Percentiles rank a stretch among this genome's conserved stretches.
These are phyloP conservation scores for barrel medic (Medicago truncatula) DNA, from an alignment of 306 rosid species.

Conservation along the genomic window DNA sequence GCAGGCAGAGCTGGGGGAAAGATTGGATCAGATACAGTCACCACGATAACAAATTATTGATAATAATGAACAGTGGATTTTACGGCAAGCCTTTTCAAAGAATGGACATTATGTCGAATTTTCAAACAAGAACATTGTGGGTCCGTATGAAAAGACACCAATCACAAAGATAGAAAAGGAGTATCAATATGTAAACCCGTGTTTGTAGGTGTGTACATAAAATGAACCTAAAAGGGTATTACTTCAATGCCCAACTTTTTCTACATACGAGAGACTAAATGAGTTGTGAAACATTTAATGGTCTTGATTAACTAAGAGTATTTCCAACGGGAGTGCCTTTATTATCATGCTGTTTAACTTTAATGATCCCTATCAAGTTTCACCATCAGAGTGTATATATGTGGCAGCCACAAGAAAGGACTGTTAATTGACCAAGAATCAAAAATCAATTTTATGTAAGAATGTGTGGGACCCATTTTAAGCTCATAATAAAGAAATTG, in stretches of 20 bases:
- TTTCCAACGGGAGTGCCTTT: background rate
- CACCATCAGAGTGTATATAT: background rate
- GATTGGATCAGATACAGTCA: conserved; percentile 25
- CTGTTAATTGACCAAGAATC: background rate
- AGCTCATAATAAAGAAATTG: background rate
- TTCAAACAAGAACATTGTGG: conserved; percentile 28
- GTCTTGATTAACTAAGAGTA: background rate
- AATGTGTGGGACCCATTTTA: background rate
- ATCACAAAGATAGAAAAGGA: conserved; percentile 7
- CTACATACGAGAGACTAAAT: background rate
- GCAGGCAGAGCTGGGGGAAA: background rate
- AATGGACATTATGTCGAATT: background rate
- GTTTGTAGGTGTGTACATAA: background rate
- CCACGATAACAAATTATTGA: conserved; percentile 11
- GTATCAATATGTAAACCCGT: background rate
- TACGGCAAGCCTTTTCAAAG: background rate
- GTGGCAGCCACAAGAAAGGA: background rate
- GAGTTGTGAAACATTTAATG: conserved; percentile 2
- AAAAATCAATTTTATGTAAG: background rate
- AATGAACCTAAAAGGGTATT: conserved; percentile 10
- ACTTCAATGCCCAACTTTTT: background rate
- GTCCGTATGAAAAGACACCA: conserved; percentile 24
- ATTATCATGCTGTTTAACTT: background rate
- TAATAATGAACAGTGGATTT: conserved; percentile 6
- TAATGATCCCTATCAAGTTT: background rate